Evolutionary conservation across 805 yeast species (phyloP), one percentile per base, ranked within the genome.

Genomic region (Naumovozyma baii): DNA sequence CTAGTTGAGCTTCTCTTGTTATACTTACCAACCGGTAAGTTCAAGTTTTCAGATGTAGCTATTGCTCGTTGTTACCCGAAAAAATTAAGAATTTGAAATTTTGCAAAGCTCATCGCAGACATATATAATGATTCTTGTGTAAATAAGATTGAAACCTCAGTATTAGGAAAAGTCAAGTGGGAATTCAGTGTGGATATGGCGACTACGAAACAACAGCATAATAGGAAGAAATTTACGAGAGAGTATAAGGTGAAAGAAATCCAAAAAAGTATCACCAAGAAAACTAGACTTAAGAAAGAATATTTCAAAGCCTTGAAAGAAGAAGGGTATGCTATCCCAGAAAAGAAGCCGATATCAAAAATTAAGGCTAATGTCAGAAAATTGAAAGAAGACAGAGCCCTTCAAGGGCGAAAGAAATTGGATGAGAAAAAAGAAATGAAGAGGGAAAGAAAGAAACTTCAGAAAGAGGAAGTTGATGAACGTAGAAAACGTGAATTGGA

Each of bases 291-390:
- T 48, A 76, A 85, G 66, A 83, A 80, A 59, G 78, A 75, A 37
- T 88, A 88, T 55, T 78, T 84, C 67, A 86, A 87, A 58, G 66
- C 85, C 39, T 59, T 86, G 31, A 83, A 83, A 46, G 72, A 75
- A 38, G 87, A 83, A 49, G 94, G 88, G 1, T 71, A 72, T 37
- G 48, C 62, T 3, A 66, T 72, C 9, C 80, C 81, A 2, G 73
- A 68, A 31, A 66, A 62, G 41, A 44, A 49, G 30, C 34, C 39
- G 8, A 14, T 22, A 12, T 15, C 25, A 5, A 34, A 38, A n/a
- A 42, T 25, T 39, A 45, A 39, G 43, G 42, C 37, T 45, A 45
- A 37, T 42, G 44, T 39, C 34, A 47, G 44, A 36, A 48, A 45
- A 33, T 35, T 47, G 39, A 52, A 48, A 46, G 51, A 46, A 44